Evolutionary conservation across 495 filamentous ascomycete species (phyloP).

Genomic region (Xylaria longipes): DNA sequence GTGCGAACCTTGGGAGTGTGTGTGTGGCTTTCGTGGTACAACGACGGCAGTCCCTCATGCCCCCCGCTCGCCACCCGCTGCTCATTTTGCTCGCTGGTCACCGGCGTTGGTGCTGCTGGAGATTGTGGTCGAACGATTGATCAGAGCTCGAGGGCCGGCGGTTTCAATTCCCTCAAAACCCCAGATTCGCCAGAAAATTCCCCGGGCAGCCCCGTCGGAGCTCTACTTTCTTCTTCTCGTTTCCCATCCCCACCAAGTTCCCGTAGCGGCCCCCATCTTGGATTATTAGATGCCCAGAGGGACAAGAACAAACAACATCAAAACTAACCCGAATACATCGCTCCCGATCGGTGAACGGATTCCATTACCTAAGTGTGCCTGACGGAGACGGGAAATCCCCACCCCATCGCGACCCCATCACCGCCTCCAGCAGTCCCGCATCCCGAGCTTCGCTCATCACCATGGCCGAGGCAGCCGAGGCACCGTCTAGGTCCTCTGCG

Average conservation of each 20-base stretch:
- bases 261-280: constrained; percentile 18
- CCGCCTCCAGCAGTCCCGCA: constrained; percentile 14
- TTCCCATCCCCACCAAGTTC: constrained; percentile 23
- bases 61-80: constrained; percentile 21
- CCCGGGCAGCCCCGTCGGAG: constrained; percentile 5
- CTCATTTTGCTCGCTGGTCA: constrained; percentile 19
- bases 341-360: constrained; percentile 1
- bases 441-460: constrained; percentile 15
- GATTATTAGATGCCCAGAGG: not conserved
- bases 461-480: constrained; percentile 21
- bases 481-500: constrained; percentile 31
- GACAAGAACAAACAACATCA: not conserved
- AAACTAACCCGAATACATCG: not conserved
- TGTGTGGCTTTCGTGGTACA: constrained; percentile 22
- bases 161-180: constrained; percentile 21
- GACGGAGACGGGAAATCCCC: constrained; percentile 26
- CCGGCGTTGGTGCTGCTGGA: constrained; percentile 7
- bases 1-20: constrained; percentile 1
- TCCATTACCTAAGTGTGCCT: constrained; percentile 16
- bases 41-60: constrained; percentile 9
- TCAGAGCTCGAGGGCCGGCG: constrained; percentile 1
- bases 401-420: constrained; percentile 23
- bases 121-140: constrained; percentile 8
- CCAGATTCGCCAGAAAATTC: constrained; percentile 22
- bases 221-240: constrained; percentile 8